Percentiles rank a stretch among this genome's conserved stretches.
These are phyloP conservation scores for Cyberlindnera veronae DNA, from an alignment of 805 yeast genomes.

Conservation along the genomic window DNA sequence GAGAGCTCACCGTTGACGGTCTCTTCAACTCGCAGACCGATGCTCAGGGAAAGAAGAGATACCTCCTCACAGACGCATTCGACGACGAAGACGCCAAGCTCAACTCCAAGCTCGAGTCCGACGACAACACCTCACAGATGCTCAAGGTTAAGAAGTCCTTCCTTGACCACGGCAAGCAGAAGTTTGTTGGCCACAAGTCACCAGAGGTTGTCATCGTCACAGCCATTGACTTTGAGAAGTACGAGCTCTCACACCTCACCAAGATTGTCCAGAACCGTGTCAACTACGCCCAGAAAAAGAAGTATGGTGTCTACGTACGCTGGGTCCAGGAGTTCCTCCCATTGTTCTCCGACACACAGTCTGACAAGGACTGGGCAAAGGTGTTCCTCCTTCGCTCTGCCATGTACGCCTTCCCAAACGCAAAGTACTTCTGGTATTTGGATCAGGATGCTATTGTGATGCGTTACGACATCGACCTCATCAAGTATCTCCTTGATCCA, in stretches of 20 bases:
- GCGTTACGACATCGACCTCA: slow-evolving; percentile 61
- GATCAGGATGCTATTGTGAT: slow-evolving; percentile 77
- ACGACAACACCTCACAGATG: slow-evolving; percentile 31
- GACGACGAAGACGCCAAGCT: slow-evolving; percentile 37
- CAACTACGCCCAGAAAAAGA: slow-evolving; percentile 79
- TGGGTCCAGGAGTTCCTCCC: slow-evolving; percentile 85
- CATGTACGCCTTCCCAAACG: slow-evolving; percentile 87
- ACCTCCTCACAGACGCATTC: slow-evolving; percentile 32
- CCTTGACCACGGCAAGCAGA: slow-evolving; percentile 62
- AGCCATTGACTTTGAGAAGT: slow-evolving; percentile 69
- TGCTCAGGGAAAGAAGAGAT: slow-evolving; percentile 39
- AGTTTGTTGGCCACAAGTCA: slow-evolving; percentile 35
- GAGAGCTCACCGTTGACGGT: slow-evolving; percentile 50
- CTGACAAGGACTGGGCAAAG: slow-evolving; percentile 59
- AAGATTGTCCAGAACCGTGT: slow-evolving; percentile 80
- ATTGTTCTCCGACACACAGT: slow-evolving; percentile 38
- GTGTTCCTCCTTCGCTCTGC: slow-evolving; percentile 73
- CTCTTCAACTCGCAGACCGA: slow-evolving; percentile 49
- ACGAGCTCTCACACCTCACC: slow-evolving; percentile 55
- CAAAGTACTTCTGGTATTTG: slow-evolving; percentile 88
- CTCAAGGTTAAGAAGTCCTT: slow-evolving; percentile 51
- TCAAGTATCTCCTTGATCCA: slow-evolving; percentile 55
- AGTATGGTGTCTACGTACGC: slow-evolving; percentile 79
- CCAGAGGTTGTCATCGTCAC: slow-evolving; percentile 79
- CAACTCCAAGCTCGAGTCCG: slow-evolving; percentile 35